Conservation (phyloP, 345 rosid genomes). For the Pistacia vera region DNA sequence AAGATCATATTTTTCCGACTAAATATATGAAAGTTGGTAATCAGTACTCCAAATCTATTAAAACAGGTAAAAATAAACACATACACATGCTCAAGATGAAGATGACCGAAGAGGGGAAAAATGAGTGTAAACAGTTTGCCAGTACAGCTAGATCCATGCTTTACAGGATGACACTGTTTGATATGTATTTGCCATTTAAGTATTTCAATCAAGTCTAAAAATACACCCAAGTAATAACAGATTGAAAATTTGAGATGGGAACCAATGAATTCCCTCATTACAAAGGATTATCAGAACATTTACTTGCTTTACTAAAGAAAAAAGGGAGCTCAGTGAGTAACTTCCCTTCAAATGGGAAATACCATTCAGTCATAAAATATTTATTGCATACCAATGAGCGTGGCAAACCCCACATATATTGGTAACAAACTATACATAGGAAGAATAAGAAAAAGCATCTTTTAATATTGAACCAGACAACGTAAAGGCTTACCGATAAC, state of each 20-base stretch:
- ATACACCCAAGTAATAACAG: neutral
- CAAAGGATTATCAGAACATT: neutral
- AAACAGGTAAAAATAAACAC: neutral
- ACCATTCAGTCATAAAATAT: neutral
- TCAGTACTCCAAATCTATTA: neutral
- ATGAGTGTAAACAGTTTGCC: neutral
- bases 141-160: too few relatives aligned
- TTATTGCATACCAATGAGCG: too few relatives aligned
- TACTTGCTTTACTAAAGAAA: neutral
- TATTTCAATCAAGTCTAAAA: neutral
- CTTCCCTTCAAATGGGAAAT: conserved; percentile 5
- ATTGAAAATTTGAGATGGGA: neutral
- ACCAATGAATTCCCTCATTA: neutral
- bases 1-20: too few relatives aligned
- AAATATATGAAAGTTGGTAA: neutral
- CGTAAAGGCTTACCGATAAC: neutral
- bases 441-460: neutral
- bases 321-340: neutral
- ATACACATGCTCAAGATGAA: neutral
- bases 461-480: neutral
- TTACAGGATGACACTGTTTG: neutral
- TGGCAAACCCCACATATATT: neutral
- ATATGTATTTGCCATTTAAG: neutral
- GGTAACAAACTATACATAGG: neutral
- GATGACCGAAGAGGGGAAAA: neutral